Evolutionary conservation across 768 basidiomycete genomes (phyloP).

Genomic region (Tulasnella sp.): DNA sequence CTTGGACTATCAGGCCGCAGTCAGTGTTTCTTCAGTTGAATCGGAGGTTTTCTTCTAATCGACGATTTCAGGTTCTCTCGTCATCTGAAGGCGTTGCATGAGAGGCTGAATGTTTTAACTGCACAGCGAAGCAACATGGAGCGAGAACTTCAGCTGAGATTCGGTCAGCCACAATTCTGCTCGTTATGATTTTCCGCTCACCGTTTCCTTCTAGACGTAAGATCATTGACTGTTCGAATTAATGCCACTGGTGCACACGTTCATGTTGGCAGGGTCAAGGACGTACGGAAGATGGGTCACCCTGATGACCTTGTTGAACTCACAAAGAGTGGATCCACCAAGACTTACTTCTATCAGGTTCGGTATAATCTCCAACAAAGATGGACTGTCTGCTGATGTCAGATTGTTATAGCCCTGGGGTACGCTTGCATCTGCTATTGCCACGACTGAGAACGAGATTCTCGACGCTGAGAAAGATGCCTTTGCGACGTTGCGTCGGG

Average conservation of each 20-base stretch:
- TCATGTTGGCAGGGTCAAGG: constrained; percentile 52
- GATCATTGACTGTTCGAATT: constrained; percentile 60
- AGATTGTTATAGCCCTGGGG: constrained; percentile 51
- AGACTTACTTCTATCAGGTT: constrained; percentile 55
- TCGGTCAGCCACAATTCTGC: constrained; percentile 32
- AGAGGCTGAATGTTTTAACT: constrained; percentile 33
- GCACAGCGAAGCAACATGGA: constrained; percentile 41
- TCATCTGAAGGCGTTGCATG: constrained; percentile 39
- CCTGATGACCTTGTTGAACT: constrained; percentile 40
- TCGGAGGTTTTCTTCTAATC: not conserved
- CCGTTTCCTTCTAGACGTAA: constrained; percentile 37
- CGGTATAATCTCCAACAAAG: not conserved
- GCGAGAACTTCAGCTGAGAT: constrained; percentile 36
- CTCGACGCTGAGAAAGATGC: constrained; percentile 52
- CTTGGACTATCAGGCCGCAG: constrained; percentile 55
- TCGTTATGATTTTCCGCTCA: not conserved
- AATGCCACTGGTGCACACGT: constrained; percentile 61
- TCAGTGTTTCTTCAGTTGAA: constrained; percentile 22
- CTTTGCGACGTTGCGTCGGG: constrained; percentile 52
- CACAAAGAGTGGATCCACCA: constrained; percentile 51
- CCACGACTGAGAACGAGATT: constrained; percentile 43
- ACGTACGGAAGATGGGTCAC: constrained; percentile 41
- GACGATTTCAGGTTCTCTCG: constrained; percentile 44
- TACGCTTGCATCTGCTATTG: constrained; percentile 52
- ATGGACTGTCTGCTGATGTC: not conserved